phyloP scores from a whole-genome alignment of 2,329 filamentous ascomycete genomes.

The Aspergillus brunneoviolaceus region DNA sequence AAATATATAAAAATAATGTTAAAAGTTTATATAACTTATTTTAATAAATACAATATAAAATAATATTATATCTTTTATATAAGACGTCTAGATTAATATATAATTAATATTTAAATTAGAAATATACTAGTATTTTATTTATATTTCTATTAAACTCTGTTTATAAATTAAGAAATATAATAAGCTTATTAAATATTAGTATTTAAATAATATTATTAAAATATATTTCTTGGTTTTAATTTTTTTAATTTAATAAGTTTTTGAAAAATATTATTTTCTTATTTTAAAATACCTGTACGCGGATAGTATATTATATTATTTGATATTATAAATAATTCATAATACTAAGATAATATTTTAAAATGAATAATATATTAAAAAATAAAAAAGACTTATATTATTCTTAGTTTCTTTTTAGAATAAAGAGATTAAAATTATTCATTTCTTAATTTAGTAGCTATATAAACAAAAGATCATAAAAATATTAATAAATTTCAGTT shows the following conservation, averaged over 20 bases:
- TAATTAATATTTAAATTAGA: background rate
- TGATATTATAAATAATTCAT: background rate
- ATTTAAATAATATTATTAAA: background rate
- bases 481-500: background rate
- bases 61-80: background rate
- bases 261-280: background rate
- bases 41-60: background rate
- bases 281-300: background rate
- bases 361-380: background rate
- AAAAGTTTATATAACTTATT: background rate
- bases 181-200: background rate
- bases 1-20: background rate
- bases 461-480: background rate
- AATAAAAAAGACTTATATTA: background rate
- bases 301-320: too few species aligned
- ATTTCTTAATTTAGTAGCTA: background rate
- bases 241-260: background rate
- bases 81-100: background rate
- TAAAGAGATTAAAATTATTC: background rate
- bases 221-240: background rate
- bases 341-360: background rate
- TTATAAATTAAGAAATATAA: background rate
- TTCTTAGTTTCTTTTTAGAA: background rate
- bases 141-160: background rate
- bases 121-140: background rate